Conservation (phyloP, 192 early-diverging fungal genomes). For the Mortierella antarctica region DNA sequence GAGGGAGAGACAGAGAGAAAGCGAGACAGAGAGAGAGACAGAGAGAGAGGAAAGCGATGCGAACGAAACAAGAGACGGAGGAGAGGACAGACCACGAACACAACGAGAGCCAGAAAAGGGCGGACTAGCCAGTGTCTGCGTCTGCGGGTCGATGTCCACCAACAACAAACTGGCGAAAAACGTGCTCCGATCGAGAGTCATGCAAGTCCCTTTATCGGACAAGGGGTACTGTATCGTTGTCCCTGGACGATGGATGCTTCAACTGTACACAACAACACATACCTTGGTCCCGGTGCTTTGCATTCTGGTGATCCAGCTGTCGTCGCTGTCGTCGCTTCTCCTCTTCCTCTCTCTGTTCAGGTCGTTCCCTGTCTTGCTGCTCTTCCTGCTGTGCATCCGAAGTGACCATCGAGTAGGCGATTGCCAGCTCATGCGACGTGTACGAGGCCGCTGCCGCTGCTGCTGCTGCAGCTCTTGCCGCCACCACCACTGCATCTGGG, state of each 20-base stretch:
- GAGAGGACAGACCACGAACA: not conserved
- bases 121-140: no score
- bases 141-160: no score
- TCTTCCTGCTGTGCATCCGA: not conserved
- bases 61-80: not conserved
- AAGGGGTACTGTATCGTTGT: no score
- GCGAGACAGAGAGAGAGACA: no score
- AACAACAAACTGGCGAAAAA: no score
- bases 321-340: not conserved
- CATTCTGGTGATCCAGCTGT: not conserved
- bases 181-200: no score
- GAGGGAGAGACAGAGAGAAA: not conserved
- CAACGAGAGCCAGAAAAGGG: not conserved
- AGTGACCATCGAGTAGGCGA: not conserved
- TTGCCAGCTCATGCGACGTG: not conserved
- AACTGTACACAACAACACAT: no score
- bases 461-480: conserved; percentile 1
- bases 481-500: not conserved
- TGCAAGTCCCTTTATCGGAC: no score
- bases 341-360: not conserved
- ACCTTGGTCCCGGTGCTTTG: not conserved
- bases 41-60: not conserved
- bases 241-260: no score
- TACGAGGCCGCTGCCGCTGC: not conserved
- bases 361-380: not conserved